These are phyloP conservation scores for Pleurotus pulmonarius DNA, from an alignment of 768 basidiomycete species.

Conservation along the genomic window DNA sequence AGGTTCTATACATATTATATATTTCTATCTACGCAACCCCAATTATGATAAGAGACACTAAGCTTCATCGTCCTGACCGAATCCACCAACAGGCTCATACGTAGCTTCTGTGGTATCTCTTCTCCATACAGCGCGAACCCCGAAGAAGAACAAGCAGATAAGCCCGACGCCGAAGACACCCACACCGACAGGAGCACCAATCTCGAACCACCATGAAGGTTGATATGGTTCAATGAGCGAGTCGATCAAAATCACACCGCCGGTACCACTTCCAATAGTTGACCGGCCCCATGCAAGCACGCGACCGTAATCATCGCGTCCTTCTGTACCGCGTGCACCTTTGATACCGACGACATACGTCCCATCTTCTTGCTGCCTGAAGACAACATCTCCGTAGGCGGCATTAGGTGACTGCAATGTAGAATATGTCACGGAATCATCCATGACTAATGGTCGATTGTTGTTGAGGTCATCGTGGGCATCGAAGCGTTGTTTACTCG, in stretches of 20 bases:
- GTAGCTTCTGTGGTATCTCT: constrained; percentile 79
- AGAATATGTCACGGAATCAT: constrained; percentile 67
- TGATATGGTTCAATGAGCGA: constrained; percentile 79
- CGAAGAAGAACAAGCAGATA: constrained; percentile 71
- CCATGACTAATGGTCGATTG: constrained; percentile 70
- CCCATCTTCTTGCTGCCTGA: constrained; percentile 48
- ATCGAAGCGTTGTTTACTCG: constrained; percentile 17
- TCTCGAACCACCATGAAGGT: constrained; percentile 81
- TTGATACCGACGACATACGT: constrained; percentile 68
- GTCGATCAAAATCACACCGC: constrained; percentile 90
- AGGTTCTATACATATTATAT: constrained; percentile 6
- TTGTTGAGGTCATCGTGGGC: constrained; percentile 43
- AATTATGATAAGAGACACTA: constrained; percentile 6
- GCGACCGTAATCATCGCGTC: constrained; percentile 57
- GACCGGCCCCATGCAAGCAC: constrained; percentile 75
- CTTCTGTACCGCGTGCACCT: constrained; percentile 65
- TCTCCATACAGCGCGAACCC: constrained; percentile 67
- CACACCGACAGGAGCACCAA: constrained; percentile 65
- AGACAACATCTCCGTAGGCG: constrained; percentile 80
- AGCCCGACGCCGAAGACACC: constrained; percentile 53
- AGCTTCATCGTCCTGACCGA: constrained; percentile 52
- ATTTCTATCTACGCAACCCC: background rate
- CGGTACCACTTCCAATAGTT: constrained; percentile 66
- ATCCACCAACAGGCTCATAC: constrained; percentile 88
- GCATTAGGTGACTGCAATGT: constrained; percentile 70